Percentiles rank a stretch among this genome's conserved stretches.
Evolutionary conservation across 2,329 filamentous ascomycete species (phyloP).

Genomic region (Pezicula rhizophila): DNA sequence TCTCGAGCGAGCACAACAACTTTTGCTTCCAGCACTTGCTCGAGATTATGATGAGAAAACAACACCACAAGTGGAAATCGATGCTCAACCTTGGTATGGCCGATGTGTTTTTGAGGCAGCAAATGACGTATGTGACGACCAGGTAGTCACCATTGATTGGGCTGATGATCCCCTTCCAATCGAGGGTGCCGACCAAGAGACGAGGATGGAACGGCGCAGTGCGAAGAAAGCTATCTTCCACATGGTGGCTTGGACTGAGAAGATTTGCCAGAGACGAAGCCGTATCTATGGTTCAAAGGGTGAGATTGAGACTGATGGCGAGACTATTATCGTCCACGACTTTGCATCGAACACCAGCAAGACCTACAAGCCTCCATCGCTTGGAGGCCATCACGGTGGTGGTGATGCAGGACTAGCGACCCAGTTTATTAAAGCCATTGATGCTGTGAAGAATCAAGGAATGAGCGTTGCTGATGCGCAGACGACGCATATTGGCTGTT

Average conservation of each 20-base stretch:
- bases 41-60: background rate
- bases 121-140: background rate
- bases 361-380: background rate
- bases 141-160: background rate
- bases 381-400: background rate
- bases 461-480: background rate
- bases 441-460: background rate
- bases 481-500: background rate
- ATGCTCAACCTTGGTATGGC: background rate
- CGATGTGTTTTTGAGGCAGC: background rate
- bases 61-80: background rate
- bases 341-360: background rate
- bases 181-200: background rate
- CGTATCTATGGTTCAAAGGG: background rate
- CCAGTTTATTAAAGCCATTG: background rate
- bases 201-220: background rate
- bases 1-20: background rate
- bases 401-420: background rate
- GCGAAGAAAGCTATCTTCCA: background rate
- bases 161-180: background rate
- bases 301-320: background rate
- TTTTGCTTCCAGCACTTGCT: background rate
- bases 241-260: background rate
- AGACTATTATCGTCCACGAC: background rate
- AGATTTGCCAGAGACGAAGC: background rate